phyloP scores from a whole-genome alignment of 2,329 filamentous ascomycete species.

The Stachybotrys chlorohalonatus region DNA sequence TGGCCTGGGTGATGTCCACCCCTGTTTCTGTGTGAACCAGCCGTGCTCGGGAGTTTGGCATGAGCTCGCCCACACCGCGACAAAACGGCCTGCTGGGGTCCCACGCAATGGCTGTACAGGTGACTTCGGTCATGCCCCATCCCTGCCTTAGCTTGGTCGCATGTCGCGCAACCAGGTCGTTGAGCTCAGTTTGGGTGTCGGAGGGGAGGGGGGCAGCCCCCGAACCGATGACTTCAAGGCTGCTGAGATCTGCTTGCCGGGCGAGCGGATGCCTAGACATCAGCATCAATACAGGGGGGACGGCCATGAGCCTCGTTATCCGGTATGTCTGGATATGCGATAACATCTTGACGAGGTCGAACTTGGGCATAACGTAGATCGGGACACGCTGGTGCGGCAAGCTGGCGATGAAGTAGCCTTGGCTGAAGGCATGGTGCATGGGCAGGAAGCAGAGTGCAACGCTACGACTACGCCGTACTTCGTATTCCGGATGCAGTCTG shows the following conservation, averaged over 20 bases:
- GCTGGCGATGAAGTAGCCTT: constrained; percentile 60
- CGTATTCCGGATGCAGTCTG: constrained; percentile 40
- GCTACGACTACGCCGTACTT: constrained; percentile 26
- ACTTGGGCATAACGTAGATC: constrained; percentile 70
- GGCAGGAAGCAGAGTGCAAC: constrained; percentile 61
- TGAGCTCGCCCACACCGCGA: constrained; percentile 25
- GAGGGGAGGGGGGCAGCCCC: constrained; percentile 61
- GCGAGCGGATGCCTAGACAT: constrained; percentile 63
- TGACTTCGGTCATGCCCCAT: constrained; percentile 83
- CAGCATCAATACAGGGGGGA: constrained; percentile 67
- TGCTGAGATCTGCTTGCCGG: constrained; percentile 59
- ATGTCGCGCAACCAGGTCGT: constrained; percentile 37
- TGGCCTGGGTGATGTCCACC: constrained; percentile 37
- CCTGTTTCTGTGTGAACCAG: constrained; percentile 51
- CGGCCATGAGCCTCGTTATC: constrained; percentile 57
- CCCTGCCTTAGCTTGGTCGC: constrained; percentile 48
- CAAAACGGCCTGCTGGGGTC: constrained; percentile 46
- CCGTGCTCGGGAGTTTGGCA: constrained; percentile 40
- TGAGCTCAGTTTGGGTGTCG: constrained; percentile 36
- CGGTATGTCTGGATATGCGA: constrained; percentile 56
- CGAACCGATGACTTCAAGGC: constrained; percentile 46
- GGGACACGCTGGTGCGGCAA: constrained; percentile 48
- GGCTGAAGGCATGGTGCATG: constrained; percentile 66
- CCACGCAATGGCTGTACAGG: constrained; percentile 61
- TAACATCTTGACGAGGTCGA: constrained; percentile 67